phyloP scores from a whole-genome alignment of 2,329 filamentous ascomycete species.

The Xylariaceae sp. region DNA sequence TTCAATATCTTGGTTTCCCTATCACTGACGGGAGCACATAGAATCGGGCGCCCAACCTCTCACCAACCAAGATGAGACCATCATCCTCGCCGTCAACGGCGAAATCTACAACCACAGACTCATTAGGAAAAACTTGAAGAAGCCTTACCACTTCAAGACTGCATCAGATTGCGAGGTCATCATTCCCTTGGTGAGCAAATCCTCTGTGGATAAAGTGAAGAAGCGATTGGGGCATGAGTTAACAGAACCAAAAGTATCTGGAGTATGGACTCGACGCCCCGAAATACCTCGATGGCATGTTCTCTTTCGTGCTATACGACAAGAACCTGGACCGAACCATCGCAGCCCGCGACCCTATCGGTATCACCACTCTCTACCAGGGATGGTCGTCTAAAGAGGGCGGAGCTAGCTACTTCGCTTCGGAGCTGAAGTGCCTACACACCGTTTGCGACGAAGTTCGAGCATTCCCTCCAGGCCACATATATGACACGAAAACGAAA shows the following conservation, averaged over 20 bases:
- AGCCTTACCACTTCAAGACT: constrained; percentile 94
- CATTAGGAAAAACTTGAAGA: constrained; percentile 81
- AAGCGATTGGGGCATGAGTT: not conserved
- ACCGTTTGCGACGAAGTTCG: constrained; percentile 94
- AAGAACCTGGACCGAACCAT: constrained; percentile 89
- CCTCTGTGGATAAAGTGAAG: not conserved
- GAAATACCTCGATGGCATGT: constrained; percentile 97
- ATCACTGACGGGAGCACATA: constrained; percentile 34
- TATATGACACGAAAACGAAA: constrained; percentile 93
- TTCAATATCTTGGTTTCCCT: no score
- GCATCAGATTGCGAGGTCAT: constrained; percentile 98
- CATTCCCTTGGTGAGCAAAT: constrained; percentile 77
- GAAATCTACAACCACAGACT: constrained; percentile 99
- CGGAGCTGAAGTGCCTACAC: constrained; percentile 90
- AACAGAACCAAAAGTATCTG: constrained; percentile 64
- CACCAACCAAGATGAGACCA: constrained; percentile 82
- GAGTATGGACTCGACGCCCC: constrained; percentile 90
- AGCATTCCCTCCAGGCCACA: constrained; percentile 88
- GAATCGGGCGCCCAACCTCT: constrained; percentile 95
- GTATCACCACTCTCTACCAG: constrained; percentile 96
- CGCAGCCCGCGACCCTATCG: constrained; percentile 93
- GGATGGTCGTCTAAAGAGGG: constrained; percentile 83
- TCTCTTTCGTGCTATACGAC: constrained; percentile 98
- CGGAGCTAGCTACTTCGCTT: constrained; percentile 89
- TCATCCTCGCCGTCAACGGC: constrained; percentile 95